A percentile compares a stretch with the other conserved stretches of the same genome.
Evolutionary conservation across 2,329 filamentous ascomycete species (phyloP).

Genomic region (Stachybotrys elegans): DNA sequence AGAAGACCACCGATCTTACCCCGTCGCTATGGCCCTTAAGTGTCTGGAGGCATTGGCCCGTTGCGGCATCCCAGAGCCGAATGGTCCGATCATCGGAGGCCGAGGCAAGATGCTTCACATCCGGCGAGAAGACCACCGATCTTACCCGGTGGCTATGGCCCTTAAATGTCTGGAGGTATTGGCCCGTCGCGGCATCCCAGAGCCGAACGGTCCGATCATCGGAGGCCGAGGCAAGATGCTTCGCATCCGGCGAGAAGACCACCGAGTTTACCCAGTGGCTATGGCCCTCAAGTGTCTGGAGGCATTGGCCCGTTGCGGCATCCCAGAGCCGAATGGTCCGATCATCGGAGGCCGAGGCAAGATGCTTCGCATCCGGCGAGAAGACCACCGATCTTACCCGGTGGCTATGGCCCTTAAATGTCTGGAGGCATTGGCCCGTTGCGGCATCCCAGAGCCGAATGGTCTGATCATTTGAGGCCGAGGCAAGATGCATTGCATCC

Average conservation of each 20-base stretch:
- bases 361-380: neutral
- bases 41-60: slow-evolving; percentile 6
- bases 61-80: slow-evolving; percentile 5
- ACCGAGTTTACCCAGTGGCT: neutral
- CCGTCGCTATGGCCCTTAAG: slow-evolving; percentile 6
- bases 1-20: slow-evolving; percentile 5
- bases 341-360: slow-evolving; percentile 6
- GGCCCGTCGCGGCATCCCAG: neutral
- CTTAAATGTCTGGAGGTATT: slow-evolving; percentile 3
- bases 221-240: neutral
- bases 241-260: neutral
- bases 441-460: slow-evolving; percentile 12
- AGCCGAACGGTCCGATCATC: neutral
- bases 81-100: neutral
- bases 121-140: slow-evolving; percentile 1
- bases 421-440: slow-evolving; percentile 6
- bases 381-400: slow-evolving; percentile 6
- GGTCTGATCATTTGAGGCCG: slow-evolving; percentile 8
- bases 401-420: slow-evolving; percentile 7
- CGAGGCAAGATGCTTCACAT: neutral
- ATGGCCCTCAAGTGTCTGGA: slow-evolving; percentile 8
- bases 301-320: neutral
- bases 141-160: neutral
- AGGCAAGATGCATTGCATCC: slow-evolving; percentile 6
- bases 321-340: slow-evolving; percentile 10